Conservation (phyloP, 1,284 basidiomycete species). For the Ganoderma multipileum region DNA sequence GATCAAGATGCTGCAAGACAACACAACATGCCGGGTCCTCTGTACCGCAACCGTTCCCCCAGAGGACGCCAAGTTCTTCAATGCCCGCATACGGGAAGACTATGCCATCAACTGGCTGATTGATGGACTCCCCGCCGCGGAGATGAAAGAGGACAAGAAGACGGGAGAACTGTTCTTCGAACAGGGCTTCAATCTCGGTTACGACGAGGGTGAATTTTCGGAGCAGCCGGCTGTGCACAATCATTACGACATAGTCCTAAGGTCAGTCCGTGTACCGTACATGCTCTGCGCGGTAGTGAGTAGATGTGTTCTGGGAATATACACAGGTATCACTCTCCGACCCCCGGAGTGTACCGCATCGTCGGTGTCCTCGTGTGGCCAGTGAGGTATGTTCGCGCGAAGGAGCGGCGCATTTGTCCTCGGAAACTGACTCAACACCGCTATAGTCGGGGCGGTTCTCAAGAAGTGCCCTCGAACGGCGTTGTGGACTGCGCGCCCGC, state of each 20-base stretch:
- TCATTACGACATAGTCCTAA: constrained; percentile 87
- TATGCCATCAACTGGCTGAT: constrained; percentile 96
- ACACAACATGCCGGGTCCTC: constrained; percentile 79
- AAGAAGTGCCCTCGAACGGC: constrained; percentile 43
- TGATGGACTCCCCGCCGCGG: constrained; percentile 93
- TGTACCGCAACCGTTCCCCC: constrained; percentile 70
- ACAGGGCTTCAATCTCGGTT: constrained; percentile 84
- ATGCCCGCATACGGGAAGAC: constrained; percentile 90
- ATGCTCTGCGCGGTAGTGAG: neutral
- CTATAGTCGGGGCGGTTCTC: constrained; percentile 64
- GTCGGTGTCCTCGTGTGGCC: constrained; percentile 96
- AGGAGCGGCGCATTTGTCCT: neutral
- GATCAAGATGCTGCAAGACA: constrained; percentile 80
- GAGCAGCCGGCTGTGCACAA: constrained; percentile 84
- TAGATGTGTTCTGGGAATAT: constrained; percentile 13
- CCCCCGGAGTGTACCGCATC: constrained; percentile 74
- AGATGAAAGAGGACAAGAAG: constrained; percentile 84
- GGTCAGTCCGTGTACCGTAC: constrained; percentile 48
- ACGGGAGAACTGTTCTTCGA: constrained; percentile 89
- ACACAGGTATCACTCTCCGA: constrained; percentile 82
- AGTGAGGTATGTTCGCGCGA: constrained; percentile 56
- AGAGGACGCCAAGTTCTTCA: constrained; percentile 88
- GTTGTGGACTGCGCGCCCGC: constrained; percentile 45
- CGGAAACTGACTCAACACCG: constrained; percentile 9
- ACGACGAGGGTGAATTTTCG: constrained; percentile 61